These are phyloP conservation scores for Pseudocercospora pini-densiflorae DNA, from an alignment of 2,329 filamentous ascomycete genomes.

Conservation along the genomic window DNA sequence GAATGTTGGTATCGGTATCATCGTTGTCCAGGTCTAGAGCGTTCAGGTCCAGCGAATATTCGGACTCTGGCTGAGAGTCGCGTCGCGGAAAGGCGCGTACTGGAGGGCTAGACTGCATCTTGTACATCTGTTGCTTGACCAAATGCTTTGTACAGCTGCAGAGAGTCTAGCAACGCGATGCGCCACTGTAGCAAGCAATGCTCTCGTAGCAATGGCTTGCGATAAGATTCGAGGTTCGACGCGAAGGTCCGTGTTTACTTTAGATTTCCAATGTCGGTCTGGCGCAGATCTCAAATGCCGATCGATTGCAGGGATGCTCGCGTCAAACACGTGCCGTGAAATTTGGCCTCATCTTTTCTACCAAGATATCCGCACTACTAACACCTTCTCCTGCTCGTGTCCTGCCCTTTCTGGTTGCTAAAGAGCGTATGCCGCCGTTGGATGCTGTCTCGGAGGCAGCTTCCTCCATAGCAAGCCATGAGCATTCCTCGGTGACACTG, in stretches of 20 bases:
- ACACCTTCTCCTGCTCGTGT: not conserved
- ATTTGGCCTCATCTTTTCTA: not conserved
- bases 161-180: not conserved
- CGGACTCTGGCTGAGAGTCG: slow-evolving; percentile 31
- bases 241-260: slow-evolving; percentile 3
- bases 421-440: slow-evolving; percentile 34
- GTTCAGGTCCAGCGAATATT: slow-evolving; percentile 41
- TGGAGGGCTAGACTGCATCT: slow-evolving; percentile 39
- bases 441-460: slow-evolving; percentile 30
- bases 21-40: slow-evolving; percentile 36
- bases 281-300: not conserved
- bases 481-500: slow-evolving; percentile 30
- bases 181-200: slow-evolving; percentile 1
- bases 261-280: not conserved
- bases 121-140: not conserved
- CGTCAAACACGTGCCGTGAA: not conserved
- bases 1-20: slow-evolving; percentile 32
- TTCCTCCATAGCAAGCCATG: slow-evolving; percentile 19
- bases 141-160: not conserved
- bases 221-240: slow-evolving; percentile 2
- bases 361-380: not conserved
- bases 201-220: not conserved
- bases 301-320: not conserved
- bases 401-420: not conserved
- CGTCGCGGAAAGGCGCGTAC: slow-evolving; percentile 32